Evolutionary conservation across 108 stramenopile genomes (phyloP).

Genomic region (Phaeodactylum tricornutum): DNA sequence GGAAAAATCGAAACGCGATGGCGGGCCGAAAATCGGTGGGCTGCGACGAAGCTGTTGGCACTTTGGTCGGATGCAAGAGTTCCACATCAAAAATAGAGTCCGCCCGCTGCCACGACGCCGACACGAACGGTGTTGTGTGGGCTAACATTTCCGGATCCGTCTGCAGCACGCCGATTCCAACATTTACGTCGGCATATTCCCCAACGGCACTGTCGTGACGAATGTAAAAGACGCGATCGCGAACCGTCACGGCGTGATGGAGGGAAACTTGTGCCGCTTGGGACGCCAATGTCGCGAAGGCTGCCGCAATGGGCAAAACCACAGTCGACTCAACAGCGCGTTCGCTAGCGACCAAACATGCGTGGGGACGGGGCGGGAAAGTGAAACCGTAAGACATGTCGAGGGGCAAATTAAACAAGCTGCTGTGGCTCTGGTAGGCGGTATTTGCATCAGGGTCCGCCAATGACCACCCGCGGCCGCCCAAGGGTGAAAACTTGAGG

Average conservation of each 20-base stretch:
- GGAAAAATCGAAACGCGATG: conserved; percentile 16
- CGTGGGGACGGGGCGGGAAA: conserved; percentile 3
- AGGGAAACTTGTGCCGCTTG: conserved; percentile 36
- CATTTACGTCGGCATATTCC: conserved; percentile 10
- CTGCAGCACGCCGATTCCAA: conserved; percentile 14
- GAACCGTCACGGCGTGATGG: conserved; percentile 40
- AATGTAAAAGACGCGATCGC: conserved; percentile 15
- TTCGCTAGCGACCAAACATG: conserved; percentile 61
- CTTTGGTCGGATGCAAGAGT: conserved; percentile 7
- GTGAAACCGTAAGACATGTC: conserved; percentile 56
- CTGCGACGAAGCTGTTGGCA: conserved; percentile 1
- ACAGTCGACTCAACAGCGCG: conserved; percentile 62
- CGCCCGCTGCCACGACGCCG: conserved; percentile 38
- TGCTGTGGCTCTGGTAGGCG: conserved; percentile 9
- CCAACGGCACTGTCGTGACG: conserved; percentile 25
- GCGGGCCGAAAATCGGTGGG: conserved; percentile 1
- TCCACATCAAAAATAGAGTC: conserved; percentile 66
- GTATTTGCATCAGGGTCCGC: conserved; percentile 36
- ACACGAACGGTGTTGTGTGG: neutral
- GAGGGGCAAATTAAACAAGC: conserved; percentile 56
- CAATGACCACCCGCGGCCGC: conserved; percentile 58
- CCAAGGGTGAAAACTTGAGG: conserved; percentile 41
- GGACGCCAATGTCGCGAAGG: conserved; percentile 35
- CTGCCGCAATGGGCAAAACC: conserved; percentile 62
- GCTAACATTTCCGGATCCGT: neutral